A percentile compares a stretch with the other conserved stretches of the same genome.
These are phyloP conservation scores for Warburgia ugandensis DNA, from an alignment of 164 flowering plant species.

Conservation along the genomic window DNA sequence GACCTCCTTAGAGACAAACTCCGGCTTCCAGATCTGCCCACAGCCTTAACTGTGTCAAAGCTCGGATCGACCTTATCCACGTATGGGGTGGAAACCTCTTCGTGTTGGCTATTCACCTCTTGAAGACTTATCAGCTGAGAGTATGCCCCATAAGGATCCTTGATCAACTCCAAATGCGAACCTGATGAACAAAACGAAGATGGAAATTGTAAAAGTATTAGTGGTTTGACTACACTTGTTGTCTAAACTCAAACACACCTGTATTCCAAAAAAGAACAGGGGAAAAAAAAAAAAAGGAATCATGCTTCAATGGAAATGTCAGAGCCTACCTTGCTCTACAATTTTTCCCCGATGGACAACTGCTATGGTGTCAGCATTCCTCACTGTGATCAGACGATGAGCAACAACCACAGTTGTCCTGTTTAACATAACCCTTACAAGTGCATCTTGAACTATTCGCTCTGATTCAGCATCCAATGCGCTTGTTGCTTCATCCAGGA, in stretches of 20 bases:
- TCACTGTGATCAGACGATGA: slow-evolving; percentile 60
- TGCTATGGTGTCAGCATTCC: slow-evolving; percentile 53
- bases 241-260: neutral
- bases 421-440: slow-evolving; percentile 39
- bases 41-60: slow-evolving; percentile 8
- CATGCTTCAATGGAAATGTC: neutral
- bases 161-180: slow-evolving; percentile 46
- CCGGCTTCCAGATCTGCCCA: slow-evolving; percentile 22
- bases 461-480: slow-evolving; percentile 73
- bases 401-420: slow-evolving; percentile 72
- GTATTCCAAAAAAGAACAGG: too few species aligned
- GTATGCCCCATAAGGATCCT: slow-evolving; percentile 55
- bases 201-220: neutral
- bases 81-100: slow-evolving; percentile 7
- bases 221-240: neutral
- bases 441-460: slow-evolving; percentile 58
- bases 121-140: slow-evolving; percentile 50
- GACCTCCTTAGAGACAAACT: slow-evolving; percentile 23
- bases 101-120: slow-evolving; percentile 27
- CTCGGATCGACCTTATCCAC: neutral
- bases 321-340: slow-evolving; percentile 47
- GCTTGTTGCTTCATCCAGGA: slow-evolving; percentile 83
- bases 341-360: slow-evolving; percentile 60
- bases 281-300: neutral
- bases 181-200: slow-evolving; percentile 24